Evolutionary conservation across 2,329 filamentous ascomycete species (phyloP).

Genomic region (Aspergillus awamori): DNA sequence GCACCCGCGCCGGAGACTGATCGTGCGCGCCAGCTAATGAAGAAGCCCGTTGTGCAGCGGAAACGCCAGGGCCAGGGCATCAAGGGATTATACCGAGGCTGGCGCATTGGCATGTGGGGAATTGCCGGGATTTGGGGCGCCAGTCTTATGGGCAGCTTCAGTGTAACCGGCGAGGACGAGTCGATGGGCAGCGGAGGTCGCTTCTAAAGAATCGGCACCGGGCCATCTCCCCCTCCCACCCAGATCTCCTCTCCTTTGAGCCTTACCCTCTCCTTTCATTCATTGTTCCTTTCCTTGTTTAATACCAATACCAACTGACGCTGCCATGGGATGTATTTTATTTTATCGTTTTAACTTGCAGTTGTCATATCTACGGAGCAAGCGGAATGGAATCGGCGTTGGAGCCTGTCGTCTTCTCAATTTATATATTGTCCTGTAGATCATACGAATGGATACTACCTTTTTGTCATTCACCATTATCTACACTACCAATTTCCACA

Average conservation of each 20-base stretch:
- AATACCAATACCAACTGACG: constrained; percentile 15
- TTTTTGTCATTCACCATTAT: no score
- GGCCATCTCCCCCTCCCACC: neutral
- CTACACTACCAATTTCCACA: no score
- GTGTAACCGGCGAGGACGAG: constrained; percentile 42
- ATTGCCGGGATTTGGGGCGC: constrained; percentile 59
- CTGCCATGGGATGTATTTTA: constrained; percentile 15
- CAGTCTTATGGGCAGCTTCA: constrained; percentile 45
- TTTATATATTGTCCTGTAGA: neutral
- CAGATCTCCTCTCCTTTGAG: neutral
- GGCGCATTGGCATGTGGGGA: constrained; percentile 60
- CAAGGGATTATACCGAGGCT: constrained; percentile 60
- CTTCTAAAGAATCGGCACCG: constrained; percentile 27
- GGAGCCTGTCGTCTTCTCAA: neutral
- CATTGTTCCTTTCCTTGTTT: neutral
- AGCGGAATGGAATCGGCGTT: neutral
- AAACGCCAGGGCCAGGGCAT: constrained; percentile 58
- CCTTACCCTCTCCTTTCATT: neutral
- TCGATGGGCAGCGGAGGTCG: constrained; percentile 35
- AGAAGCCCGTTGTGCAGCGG: constrained; percentile 41
- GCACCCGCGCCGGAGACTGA: constrained; percentile 50
- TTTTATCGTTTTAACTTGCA: neutral
- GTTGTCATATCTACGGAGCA: neutral
- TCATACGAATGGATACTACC: neutral
- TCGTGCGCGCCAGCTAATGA: constrained; percentile 37